Evolutionary conservation across 2,329 filamentous ascomycete genomes (phyloP).

Genomic region (Verticillium klebahnii): DNA sequence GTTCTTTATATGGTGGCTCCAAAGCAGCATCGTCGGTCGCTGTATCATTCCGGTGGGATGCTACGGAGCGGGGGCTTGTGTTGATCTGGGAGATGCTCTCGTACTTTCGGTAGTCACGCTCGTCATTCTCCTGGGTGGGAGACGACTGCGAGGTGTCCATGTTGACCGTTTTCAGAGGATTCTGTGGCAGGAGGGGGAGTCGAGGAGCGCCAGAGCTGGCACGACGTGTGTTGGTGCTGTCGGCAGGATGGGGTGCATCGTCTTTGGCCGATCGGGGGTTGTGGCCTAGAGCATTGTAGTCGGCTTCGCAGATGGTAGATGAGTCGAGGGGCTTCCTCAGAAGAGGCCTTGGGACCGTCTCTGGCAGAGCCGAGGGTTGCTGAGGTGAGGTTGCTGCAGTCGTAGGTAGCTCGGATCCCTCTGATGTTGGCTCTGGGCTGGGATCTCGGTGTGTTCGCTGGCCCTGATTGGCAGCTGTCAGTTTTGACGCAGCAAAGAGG

Average conservation of each 20-base stretch:
- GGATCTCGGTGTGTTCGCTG: not conserved
- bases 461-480: not conserved
- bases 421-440: not conserved
- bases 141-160: slow-evolving; percentile 47
- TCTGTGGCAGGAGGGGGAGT: slow-evolving; percentile 1
- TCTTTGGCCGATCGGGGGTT: not conserved
- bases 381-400: not conserved
- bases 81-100: slow-evolving; percentile 16
- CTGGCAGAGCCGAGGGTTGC: not conserved
- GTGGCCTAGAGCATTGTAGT: slow-evolving; percentile 2
- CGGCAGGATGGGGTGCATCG: slow-evolving; percentile 4
- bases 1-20: slow-evolving; percentile 5
- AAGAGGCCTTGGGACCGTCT: not conserved
- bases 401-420: not conserved
- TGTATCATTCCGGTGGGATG: not conserved
- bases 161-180: slow-evolving; percentile 19
- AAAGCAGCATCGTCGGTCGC: slow-evolving; percentile 7
- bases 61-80: slow-evolving; percentile 5
- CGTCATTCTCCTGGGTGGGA: slow-evolving; percentile 52
- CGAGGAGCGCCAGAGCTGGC: slow-evolving; percentile 10
- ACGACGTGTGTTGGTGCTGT: not conserved
- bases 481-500: not conserved
- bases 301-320: not conserved
- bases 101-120: slow-evolving; percentile 44
- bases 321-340: not conserved